Evolutionary conservation across 306 rosid genomes (phyloP), one percentile per base, ranked within the genome.

Genomic region (Pyrus bretschneideri): DNA sequence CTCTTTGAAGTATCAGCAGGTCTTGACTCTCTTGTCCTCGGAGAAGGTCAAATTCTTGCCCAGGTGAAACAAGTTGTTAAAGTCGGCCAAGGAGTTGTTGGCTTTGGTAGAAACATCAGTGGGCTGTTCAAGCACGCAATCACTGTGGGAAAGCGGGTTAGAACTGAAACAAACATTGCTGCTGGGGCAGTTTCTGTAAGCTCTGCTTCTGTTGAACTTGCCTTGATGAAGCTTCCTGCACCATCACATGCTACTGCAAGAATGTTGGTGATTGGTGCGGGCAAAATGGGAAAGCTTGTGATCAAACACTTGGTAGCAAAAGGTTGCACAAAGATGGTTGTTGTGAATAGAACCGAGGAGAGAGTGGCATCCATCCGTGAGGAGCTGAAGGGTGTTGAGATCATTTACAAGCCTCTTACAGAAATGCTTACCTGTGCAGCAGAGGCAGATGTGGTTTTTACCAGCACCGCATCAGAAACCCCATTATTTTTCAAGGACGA

Each of bases 181-280:
- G 87, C 97, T 62, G 99, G 99, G 71, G 99, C 99, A 44, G 99
- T 96, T 82, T 96, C 98, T 68, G 99, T 96, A 40, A 96, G 99
- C 84, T 96, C 96, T 58, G 99, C 98, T 73, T 97, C 99, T 55
- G 99, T 92, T 18, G 99, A 96, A 81, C 84, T 96, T 83, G 97
- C 97, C 78, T 82, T 81, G 58, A 89, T 96, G 98, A 96, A 96
- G 87, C 86, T 96, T 77, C 98, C 99, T 27, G 88, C 80, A 78
- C 54, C 85, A 60, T 88, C 96, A 9, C 91, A 87, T 76, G 88
- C 82, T 63, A 83, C 72, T 76, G 91, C 91, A 57, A 85, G 89
- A 67, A 92, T 96, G 91, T 79, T 96, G 85, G 88, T 92, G 70
- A 81, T 96, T 35, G 99, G 99, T 83, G 97, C 97, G 27, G 99